Conservation (phyloP, 1,139 yeast genomes). For the Meyerozyma sp. region DNA sequence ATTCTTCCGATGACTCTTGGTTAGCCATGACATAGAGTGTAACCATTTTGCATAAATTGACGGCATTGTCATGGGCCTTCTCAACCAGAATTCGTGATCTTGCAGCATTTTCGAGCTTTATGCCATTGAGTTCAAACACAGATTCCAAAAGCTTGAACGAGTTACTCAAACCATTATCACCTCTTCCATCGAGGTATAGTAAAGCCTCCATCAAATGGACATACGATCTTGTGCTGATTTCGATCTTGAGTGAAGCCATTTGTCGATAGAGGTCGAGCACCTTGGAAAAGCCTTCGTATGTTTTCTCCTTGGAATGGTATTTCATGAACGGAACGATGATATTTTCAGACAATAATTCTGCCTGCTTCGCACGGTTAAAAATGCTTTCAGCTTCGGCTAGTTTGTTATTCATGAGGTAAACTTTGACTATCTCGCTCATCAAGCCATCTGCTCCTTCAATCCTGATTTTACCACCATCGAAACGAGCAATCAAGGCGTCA, state of each 20-base stretch:
- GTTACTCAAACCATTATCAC: constrained; percentile 18
- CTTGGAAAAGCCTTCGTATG: constrained; percentile 22
- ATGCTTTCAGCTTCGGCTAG: constrained; percentile 13
- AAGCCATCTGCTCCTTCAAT: constrained; percentile 11
- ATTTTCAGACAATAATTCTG: constrained; percentile 15
- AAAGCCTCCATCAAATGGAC: constrained; percentile 38
- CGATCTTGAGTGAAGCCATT: constrained; percentile 29
- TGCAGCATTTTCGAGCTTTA: constrained; percentile 9
- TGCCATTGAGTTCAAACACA: constrained; percentile 29
- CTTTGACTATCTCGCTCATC: constrained; percentile 22
- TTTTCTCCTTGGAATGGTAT: constrained; percentile 16
- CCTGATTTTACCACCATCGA: constrained; percentile 3
- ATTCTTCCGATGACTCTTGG: constrained; percentile 12
- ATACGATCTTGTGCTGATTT: constrained; percentile 33
- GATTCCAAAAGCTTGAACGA: constrained; percentile 27
- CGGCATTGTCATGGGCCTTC: constrained; percentile 12
- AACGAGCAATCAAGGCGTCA: constrained; percentile 5
- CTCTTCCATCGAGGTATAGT: constrained; percentile 29
- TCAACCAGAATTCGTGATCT: constrained; percentile 7
- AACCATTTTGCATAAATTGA: constrained; percentile 21
- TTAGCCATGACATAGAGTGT: constrained; percentile 18
- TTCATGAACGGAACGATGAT: constrained; percentile 28
- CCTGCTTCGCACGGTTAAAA: constrained; percentile 12
- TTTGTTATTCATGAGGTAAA: constrained; percentile 13
- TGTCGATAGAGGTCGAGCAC: constrained; percentile 32